A percentile compares a stretch with the other conserved stretches of the same genome.
These are phyloP conservation scores for Actinomucor elegans DNA, from an alignment of 371 early-diverging fungal species.

Conservation along the genomic window DNA sequence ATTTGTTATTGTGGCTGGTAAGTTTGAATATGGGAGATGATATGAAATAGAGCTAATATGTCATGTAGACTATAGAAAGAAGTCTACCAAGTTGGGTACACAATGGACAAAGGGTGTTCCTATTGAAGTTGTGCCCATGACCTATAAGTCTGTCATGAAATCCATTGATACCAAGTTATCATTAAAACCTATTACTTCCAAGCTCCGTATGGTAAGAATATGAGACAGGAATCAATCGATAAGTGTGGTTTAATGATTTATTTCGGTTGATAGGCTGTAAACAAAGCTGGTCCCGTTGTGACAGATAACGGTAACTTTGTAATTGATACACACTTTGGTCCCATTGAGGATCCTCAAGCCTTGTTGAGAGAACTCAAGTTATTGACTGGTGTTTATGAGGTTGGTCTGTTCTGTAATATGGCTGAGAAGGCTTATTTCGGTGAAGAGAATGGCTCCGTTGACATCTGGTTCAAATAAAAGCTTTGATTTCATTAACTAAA, in stretches of 20 bases:
- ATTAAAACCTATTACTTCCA: conserved; percentile 35
- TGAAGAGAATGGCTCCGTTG: conserved; percentile 27
- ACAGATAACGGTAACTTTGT: conserved; percentile 95
- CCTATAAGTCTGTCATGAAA: conserved; percentile 40
- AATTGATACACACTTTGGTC: conserved; percentile 84
- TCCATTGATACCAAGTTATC: conserved; percentile 17
- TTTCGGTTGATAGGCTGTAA: too few relatives aligned
- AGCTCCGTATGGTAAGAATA: conserved; percentile 65
- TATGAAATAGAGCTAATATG: too few relatives aligned
- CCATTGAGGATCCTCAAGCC: conserved; percentile 61
- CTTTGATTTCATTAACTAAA: background rate
- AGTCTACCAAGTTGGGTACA: conserved; percentile 73
- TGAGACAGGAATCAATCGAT: too few relatives aligned
- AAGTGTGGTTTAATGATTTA: too few relatives aligned
- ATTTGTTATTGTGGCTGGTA: conserved; percentile 83
- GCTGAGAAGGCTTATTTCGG: conserved; percentile 87
- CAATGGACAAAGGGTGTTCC: conserved; percentile 88
- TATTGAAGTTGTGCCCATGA: conserved; percentile 86
- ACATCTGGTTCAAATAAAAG: conserved; percentile 6
- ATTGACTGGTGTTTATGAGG: conserved; percentile 89
- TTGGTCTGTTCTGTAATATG: conserved; percentile 89
- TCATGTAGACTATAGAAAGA: conserved; percentile 79
- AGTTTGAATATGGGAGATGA: background rate
- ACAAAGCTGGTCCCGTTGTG: conserved; percentile 93
- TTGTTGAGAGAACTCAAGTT: conserved; percentile 63